Percentiles rank a stretch among this genome's conserved stretches.
phyloP scores from a whole-genome alignment of 2,329 filamentous ascomycete genomes.

The Neopestalotiopsis clavispora region DNA sequence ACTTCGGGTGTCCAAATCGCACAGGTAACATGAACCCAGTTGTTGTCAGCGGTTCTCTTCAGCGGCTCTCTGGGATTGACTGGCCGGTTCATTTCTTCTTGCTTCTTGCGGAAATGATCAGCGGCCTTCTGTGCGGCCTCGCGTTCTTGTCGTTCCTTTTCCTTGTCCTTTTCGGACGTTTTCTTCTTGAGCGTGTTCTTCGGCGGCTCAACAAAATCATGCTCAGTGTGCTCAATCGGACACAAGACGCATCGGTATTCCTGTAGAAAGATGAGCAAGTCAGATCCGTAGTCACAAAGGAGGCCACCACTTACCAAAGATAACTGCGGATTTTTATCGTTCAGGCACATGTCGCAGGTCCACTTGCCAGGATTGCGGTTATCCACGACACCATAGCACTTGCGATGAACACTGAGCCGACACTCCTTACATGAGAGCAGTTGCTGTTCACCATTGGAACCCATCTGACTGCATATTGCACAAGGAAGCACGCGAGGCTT shows the following conservation, averaged over 20 bases:
- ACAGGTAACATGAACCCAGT: constrained; percentile 96
- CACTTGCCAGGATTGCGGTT: constrained; percentile 78
- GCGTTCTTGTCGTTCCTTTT: constrained; percentile 84
- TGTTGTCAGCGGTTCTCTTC: constrained; percentile 94
- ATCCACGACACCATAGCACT: constrained; percentile 85
- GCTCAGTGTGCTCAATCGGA: constrained; percentile 78
- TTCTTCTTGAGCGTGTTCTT: constrained; percentile 82
- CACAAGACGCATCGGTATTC: constrained; percentile 94
- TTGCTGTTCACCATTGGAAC: constrained; percentile 69
- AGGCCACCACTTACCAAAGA: constrained; percentile 72
- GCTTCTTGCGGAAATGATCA: constrained; percentile 81
- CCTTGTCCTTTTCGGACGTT: constrained; percentile 83
- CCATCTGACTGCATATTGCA: constrained; percentile 78
- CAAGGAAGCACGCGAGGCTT: constrained; percentile 82
- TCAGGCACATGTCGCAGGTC: constrained; percentile 94
- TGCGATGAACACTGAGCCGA: constrained; percentile 86
- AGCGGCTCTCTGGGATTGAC: constrained; percentile 85
- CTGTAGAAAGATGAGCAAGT: constrained; percentile 44
- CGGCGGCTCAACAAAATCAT: constrained; percentile 83
- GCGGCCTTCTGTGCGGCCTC: constrained; percentile 81
- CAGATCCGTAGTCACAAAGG: background rate
- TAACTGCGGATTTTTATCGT: constrained; percentile 88
- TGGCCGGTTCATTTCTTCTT: constrained; percentile 84
- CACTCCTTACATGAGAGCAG: constrained; percentile 85
- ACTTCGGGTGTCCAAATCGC: constrained; percentile 92